Evolutionary conservation across 2,329 filamentous ascomycete genomes (phyloP), one percentile per base, ranked within the genome.

Genomic region (Teratosphaeria zuluensis): DNA sequence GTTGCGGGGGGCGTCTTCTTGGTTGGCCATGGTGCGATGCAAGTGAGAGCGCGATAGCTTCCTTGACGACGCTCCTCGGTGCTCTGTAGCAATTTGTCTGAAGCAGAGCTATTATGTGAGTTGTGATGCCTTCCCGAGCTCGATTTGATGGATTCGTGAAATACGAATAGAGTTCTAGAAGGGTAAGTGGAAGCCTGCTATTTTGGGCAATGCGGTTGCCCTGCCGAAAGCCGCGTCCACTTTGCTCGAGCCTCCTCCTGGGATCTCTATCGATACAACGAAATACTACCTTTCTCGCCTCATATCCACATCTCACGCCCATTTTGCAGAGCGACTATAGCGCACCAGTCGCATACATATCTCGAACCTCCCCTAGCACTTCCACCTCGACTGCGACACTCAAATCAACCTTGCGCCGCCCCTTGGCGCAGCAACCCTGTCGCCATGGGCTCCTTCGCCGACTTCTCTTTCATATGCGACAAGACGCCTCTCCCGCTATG

Each of bases 401-500:
- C 42, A n/a, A 6, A 21, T 21, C 19, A 6, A 48, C 42, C 8
- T 48, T 11, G 42, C 42, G 42, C 19, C 42, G 42, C 42, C 42
- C 42, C 42, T 48, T 48, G 42, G 42, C 42, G 42, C 42, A 12
- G 35, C 24, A 28, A 28, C 35, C 35, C 33, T 16, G 35, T 42
- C 35, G 35, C 35, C 14, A 28, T 38, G 28, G 19, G 86, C 64
- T 28, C 24, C 24, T 97, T 97, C 76, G 92, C 92, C 67, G 88
- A 95, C 76, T 97, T 97, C 77, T 84, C 86, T 59, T 80, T 81
- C 67, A 87, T 97, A 78, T 99, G 94, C 83, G 80, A 83, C 66
- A 89, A 87, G 78, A 88, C 89, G 62, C 84, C 91, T 62, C 80
- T 99, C 65, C 94, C 94, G 60, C 77, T 97, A 69, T 99, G 94